Conservation (phyloP, 2,329 filamentous ascomycete genomes). For the Alternaria sp. region DNA sequence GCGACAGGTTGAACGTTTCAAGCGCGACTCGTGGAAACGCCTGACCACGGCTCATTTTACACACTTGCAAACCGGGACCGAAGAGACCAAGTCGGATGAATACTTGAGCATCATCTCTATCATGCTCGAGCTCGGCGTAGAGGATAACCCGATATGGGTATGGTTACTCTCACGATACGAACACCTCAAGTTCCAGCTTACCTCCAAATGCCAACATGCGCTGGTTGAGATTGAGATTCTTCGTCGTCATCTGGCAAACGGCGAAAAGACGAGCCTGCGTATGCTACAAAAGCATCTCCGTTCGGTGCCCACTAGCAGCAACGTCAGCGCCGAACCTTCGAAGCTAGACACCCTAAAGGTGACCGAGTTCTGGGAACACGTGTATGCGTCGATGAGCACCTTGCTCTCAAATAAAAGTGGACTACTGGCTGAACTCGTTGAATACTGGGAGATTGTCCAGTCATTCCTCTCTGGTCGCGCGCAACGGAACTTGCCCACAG, state of each 20-base stretch:
- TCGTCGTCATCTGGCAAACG: constrained; percentile 78
- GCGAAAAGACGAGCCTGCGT: constrained; percentile 74
- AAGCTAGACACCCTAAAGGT: constrained; percentile 82
- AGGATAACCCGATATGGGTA: constrained; percentile 95
- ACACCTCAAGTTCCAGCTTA: constrained; percentile 86
- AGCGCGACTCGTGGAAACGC: constrained; percentile 86
- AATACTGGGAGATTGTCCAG: constrained; percentile 93
- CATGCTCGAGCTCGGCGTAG: constrained; percentile 90
- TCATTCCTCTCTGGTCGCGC: constrained; percentile 88
- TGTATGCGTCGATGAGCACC: constrained; percentile 75
- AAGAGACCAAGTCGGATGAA: constrained; percentile 72
- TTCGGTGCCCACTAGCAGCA: constrained; percentile 72
- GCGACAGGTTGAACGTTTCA: constrained; percentile 85
- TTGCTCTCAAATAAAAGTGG: constrained; percentile 79
- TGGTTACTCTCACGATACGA: constrained; percentile 94
- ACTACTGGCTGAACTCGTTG: constrained; percentile 85
- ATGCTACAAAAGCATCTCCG: constrained; percentile 79
- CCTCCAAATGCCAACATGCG: constrained; percentile 80
- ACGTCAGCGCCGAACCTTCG: constrained; percentile 61
- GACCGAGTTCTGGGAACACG: constrained; percentile 92
- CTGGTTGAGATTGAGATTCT: constrained; percentile 93
- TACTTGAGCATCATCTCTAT: constrained; percentile 92
- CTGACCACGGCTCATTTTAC: constrained; percentile 72
- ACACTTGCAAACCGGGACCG: constrained; percentile 57
- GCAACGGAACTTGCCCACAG: constrained; percentile 79